Base-by-base conservation (phyloP, 495 filamentous ascomycete species). In the Penicillium lagena region DNA sequence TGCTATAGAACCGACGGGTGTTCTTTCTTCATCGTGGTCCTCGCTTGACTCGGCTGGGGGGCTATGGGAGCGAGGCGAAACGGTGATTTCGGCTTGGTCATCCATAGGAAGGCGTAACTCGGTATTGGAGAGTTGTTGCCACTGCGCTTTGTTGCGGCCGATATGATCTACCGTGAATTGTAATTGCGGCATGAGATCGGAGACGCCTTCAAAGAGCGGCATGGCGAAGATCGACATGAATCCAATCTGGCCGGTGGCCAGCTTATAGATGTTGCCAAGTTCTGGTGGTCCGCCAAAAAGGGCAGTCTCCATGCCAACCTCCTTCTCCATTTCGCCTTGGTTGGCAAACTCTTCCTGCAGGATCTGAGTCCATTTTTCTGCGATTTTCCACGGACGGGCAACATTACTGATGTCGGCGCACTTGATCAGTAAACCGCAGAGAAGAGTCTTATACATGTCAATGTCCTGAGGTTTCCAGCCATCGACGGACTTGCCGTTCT, bases 371-470 rank as follows among this genome's bases (percentile, higher is more conserved):
- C 93, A 98, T 55, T 82, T 73, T 14, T 83, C 72, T 14, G 93
- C 93, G 29, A 87, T 76, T 30, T 85, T 77, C 66, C 90, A 89
- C 45, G 81, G 82, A 44, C 90, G 83, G 29, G 90, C 88, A 54
- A 98, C 94, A 60, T 98, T 98, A 66, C 93, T 96, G 60, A 98
- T 97, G 60, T 98, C 93, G 27, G 93, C 93, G 61, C 93, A 96
- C 58, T 98, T 98, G 67, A 98, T 97, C 38, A 98, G 67, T 37
- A 98, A 66, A 17, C 88, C 87, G 62, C 93, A 96, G 4, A 83
- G 64, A 32, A 97, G 71, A 2, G 85, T 83, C 51, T 82, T 84
- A 52, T 89, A 79, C 45, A 90, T 81, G 27, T 83, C 78, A 8
- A 83, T 49, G 45, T 79, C 72, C 52, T 88, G 83, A 9, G 74